Conservation (phyloP, 768 basidiomycete genomes). For the Leucosporidium yakuticum region DNA sequence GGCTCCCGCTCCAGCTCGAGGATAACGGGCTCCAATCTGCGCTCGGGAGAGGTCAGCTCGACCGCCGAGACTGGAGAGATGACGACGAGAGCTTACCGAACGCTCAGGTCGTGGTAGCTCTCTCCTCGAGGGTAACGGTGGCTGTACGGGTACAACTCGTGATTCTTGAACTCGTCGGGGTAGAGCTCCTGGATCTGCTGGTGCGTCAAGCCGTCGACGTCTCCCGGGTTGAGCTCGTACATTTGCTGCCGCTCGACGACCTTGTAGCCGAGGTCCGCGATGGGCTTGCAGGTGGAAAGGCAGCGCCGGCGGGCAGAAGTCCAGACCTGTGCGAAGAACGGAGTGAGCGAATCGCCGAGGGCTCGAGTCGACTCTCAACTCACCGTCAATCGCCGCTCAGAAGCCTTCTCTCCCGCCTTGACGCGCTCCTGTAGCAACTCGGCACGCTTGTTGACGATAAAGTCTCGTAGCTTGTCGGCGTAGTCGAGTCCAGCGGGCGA, state of each 20-base stretch:
- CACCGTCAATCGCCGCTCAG: constrained; percentile 45
- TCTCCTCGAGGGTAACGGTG: constrained; percentile 50
- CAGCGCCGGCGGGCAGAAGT: constrained; percentile 88
- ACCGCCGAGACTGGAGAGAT: no score
- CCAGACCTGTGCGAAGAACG: constrained; percentile 65
- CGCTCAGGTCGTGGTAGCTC: constrained; percentile 85
- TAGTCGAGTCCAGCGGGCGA: constrained; percentile 96
- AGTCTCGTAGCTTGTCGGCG: constrained; percentile 78
- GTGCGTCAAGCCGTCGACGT: constrained; percentile 81
- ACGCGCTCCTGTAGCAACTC: constrained; percentile 64
- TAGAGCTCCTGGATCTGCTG: constrained; percentile 84
- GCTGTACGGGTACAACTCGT: constrained; percentile 79
- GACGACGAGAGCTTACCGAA: constrained; percentile 29
- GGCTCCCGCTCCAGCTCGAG: constrained; percentile 90
- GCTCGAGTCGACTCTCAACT: no score
- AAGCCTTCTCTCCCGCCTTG: constrained; percentile 49
- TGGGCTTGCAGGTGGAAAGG: constrained; percentile 91
- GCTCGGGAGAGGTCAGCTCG: neutral
- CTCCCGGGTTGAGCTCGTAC: constrained; percentile 93
- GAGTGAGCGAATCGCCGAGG: constrained; percentile 4
- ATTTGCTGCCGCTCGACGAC: constrained; percentile 94
- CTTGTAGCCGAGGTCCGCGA: constrained; percentile 50
- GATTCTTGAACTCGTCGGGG: constrained; percentile 89
- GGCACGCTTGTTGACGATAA: constrained; percentile 74
- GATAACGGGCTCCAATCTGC: constrained; percentile 45